Percentiles rank a stretch among this genome's conserved stretches.
These are phyloP conservation scores for Tricharina praecox DNA, from an alignment of 495 filamentous ascomycete genomes.

Conservation along the genomic window DNA sequence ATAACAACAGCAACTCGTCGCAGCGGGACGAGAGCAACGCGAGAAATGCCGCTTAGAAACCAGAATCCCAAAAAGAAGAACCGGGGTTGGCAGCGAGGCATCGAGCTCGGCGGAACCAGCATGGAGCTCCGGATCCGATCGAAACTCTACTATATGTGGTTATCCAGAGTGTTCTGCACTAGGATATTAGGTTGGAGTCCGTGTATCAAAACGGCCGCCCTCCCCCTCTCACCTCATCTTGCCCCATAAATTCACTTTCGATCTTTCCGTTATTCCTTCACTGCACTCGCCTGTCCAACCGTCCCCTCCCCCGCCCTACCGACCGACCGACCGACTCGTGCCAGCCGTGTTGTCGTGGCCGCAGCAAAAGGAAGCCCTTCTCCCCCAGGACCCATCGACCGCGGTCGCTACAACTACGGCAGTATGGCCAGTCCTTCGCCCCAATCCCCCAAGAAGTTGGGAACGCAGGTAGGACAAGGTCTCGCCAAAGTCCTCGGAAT, in stretches of 20 bases:
- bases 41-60: conserved; percentile 4
- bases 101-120: no score
- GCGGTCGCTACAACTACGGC: no score
- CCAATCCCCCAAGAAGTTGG: background rate
- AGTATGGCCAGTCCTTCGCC: conserved; percentile 1
- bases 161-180: no score
- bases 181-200: no score
- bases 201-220: background rate
- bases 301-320: conserved; percentile 4
- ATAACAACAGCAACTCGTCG: background rate
- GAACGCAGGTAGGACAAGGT: conserved; percentile 37
- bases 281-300: background rate
- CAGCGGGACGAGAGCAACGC: background rate
- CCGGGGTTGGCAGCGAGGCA: background rate
- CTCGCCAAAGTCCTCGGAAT: conserved; percentile 74
- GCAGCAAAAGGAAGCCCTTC: no score
- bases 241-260: background rate
- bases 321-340: conserved; percentile 4
- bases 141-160: background rate
- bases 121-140: no score
- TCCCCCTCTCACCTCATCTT: background rate
- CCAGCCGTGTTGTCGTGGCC: background rate
- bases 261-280: background rate
- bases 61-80: no score
- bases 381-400: background rate